phyloP scores from a whole-genome alignment of 2,329 filamentous ascomycete genomes.

The Aspergillus vadensis region DNA sequence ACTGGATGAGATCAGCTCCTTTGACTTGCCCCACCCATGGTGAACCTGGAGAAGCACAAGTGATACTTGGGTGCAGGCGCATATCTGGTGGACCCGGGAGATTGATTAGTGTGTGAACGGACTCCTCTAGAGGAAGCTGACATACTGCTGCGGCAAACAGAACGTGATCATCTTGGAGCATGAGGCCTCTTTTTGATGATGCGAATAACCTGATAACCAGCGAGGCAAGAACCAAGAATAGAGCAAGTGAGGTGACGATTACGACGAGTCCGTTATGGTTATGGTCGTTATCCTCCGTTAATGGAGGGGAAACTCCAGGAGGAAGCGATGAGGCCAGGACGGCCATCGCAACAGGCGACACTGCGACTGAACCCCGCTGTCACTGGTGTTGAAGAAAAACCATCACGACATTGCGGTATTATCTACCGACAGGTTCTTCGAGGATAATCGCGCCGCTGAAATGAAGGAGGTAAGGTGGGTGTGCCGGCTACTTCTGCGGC shows the following conservation, averaged over 20 bases:
- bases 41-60: slow-evolving; percentile 42
- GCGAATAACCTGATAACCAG: slow-evolving; percentile 45
- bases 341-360: not conserved
- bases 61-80: slow-evolving; percentile 41
- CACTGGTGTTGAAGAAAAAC: not conserved
- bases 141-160: slow-evolving; percentile 36
- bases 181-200: slow-evolving; percentile 33
- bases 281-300: slow-evolving; percentile 38
- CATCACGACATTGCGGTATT: not conserved
- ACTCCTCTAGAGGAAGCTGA: not conserved
- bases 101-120: not conserved
- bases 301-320: slow-evolving; percentile 32
- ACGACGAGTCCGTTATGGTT: slow-evolving; percentile 47
- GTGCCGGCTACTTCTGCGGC: not conserved
- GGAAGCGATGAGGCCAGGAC: slow-evolving; percentile 17
- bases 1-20: slow-evolving; percentile 22
- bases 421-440: not conserved
- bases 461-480: not conserved
- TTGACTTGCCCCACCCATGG: slow-evolving; percentile 44
- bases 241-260: slow-evolving; percentile 41
- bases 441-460: not conserved
- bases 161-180: slow-evolving; percentile 39
- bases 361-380: not conserved
- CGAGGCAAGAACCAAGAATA: slow-evolving; percentile 44
- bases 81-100: slow-evolving; percentile 24